Evolutionary conservation across 2,329 filamentous ascomycete genomes (phyloP).

Genomic region (Fusarium dlaminii): DNA sequence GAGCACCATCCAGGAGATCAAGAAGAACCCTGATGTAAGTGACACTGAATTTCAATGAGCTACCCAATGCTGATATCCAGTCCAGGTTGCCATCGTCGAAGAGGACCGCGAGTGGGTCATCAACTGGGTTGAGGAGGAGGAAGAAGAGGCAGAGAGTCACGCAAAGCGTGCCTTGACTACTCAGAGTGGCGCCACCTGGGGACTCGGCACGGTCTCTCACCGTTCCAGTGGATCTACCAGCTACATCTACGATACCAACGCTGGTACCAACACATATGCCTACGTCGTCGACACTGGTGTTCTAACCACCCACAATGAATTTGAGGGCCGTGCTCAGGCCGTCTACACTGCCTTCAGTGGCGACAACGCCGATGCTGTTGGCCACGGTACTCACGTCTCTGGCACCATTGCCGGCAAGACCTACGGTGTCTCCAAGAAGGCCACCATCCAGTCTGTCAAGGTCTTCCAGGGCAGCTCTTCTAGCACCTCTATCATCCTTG

Average conservation of each 20-base stretch:
- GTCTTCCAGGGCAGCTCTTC: slow-evolving; percentile 49
- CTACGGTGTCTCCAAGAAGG: slow-evolving; percentile 56
- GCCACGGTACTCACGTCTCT: slow-evolving; percentile 56
- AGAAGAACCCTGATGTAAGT: slow-evolving; percentile 54
- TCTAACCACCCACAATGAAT: slow-evolving; percentile 61
- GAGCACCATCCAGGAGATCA: slow-evolving; percentile 53
- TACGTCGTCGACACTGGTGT: slow-evolving; percentile 74
- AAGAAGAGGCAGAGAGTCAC: slow-evolving; percentile 17
- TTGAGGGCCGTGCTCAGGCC: slow-evolving; percentile 59
- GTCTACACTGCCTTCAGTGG: slow-evolving; percentile 41
- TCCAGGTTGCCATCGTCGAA: slow-evolving; percentile 45
- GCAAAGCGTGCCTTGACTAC: slow-evolving; percentile 43
- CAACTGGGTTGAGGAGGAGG: slow-evolving; percentile 32
- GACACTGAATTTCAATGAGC: neutral
- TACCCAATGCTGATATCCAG: neutral
- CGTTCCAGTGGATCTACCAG: slow-evolving; percentile 36
- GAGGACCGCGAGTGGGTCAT: slow-evolving; percentile 45
- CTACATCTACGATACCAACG: slow-evolving; percentile 62
- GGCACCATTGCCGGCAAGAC: slow-evolving; percentile 50
- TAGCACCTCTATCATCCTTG: slow-evolving; percentile 45
- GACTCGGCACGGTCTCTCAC: slow-evolving; percentile 48
- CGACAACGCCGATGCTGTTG: slow-evolving; percentile 45
- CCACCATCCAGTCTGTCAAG: slow-evolving; percentile 57
- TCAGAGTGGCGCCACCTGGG: slow-evolving; percentile 46
- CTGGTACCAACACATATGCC: slow-evolving; percentile 59